Conservation (phyloP, 78 protist species). For the Dictyostelium capitatum region DNA sequence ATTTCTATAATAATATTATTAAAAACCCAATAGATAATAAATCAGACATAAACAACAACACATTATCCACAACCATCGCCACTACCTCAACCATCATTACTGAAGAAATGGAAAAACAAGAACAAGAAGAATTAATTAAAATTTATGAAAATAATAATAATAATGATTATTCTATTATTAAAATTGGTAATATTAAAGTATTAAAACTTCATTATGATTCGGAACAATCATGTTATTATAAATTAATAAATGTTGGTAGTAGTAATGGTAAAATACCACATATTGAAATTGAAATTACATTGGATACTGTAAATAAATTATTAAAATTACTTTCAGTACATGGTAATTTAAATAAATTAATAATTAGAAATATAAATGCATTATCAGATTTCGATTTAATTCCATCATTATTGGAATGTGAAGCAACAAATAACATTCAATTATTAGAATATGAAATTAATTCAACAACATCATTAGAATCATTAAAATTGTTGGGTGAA, state of each 20-base stretch:
- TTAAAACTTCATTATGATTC: slow-evolving; percentile 6
- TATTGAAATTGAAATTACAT: not conserved
- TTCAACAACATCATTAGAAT: not conserved
- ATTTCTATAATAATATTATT: not conserved
- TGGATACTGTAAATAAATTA: not conserved
- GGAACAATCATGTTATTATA: not conserved
- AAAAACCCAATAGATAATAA: too few species aligned
- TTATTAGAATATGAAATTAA: not conserved
- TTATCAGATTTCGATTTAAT: not conserved
- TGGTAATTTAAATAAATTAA: not conserved
- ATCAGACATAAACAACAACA: too few species aligned
- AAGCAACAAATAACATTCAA: not conserved
- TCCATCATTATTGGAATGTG: not conserved
- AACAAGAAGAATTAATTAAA: too few species aligned
- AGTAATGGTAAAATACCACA: not conserved
- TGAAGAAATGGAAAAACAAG: too few species aligned
- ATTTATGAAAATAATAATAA: not conserved
- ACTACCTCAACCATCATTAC: too few species aligned
- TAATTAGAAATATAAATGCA: not conserved
- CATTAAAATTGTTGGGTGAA: not conserved
- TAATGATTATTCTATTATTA: not conserved
- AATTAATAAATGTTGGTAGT: not conserved
- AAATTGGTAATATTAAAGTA: not conserved
- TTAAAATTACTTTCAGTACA: not conserved
- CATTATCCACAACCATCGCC: too few species aligned